A percentile compares a stretch with the other conserved stretches of the same genome.
Conservation (phyloP, 768 basidiomycete genomes). For the Suillus brevipes region DNA sequence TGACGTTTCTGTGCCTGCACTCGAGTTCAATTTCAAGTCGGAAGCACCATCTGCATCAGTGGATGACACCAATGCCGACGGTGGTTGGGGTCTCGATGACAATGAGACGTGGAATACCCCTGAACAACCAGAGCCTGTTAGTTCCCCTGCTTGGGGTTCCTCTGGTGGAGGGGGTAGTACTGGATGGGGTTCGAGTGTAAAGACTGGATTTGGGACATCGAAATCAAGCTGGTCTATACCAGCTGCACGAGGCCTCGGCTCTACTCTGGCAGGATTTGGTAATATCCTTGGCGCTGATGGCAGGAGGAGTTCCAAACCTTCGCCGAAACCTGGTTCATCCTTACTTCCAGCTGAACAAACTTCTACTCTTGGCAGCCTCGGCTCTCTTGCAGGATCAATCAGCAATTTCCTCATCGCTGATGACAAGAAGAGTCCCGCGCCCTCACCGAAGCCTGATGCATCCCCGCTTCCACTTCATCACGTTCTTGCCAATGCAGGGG, state of each 20-base stretch:
- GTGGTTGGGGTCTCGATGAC: conserved; percentile 7
- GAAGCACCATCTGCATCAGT: background rate
- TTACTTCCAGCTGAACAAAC: background rate
- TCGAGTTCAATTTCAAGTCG: background rate
- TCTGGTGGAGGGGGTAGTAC: background rate
- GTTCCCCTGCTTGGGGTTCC: background rate
- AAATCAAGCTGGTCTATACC: background rate
- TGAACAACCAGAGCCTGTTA: background rate
- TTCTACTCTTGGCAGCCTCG: background rate
- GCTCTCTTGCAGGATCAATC: background rate
- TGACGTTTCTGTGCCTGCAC: background rate
- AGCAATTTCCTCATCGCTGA: conserved; percentile 11
- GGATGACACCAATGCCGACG: background rate
- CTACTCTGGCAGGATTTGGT: background rate
- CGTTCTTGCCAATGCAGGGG: background rate
- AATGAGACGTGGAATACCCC: background rate
- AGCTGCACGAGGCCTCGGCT: background rate
- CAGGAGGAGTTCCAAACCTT: background rate
- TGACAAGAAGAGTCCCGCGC: background rate
- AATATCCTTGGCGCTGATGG: conserved; percentile 11
- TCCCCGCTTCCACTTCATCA: conserved; percentile 3
- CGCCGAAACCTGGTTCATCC: background rate
- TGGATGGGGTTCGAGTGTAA: conserved; percentile 9
- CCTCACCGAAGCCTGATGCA: background rate
- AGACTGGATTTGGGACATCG: background rate